Conservation (phyloP, 306 rosid species). For the Alnus glutinosa region DNA sequence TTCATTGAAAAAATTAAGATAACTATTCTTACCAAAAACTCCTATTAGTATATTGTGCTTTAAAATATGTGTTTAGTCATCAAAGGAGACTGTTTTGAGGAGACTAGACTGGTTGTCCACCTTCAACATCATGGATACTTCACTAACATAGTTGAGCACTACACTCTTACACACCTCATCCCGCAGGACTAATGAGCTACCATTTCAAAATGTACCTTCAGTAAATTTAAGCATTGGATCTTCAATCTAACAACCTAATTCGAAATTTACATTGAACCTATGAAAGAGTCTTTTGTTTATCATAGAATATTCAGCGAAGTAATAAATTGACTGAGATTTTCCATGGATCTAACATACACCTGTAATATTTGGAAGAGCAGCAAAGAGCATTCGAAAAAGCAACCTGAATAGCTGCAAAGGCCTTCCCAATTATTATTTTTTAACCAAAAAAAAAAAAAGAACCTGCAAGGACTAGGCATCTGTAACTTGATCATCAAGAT, state of each 20-base stretch:
- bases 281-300: not conserved
- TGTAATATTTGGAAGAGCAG: not conserved
- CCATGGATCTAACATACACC: not conserved
- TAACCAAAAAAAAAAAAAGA: not conserved
- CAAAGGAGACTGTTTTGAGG: not conserved
- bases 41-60: too few species aligned
- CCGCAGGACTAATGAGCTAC: not conserved
- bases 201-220: slow-evolving; percentile 4
- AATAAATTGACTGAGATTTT: not conserved
- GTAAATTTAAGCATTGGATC: not conserved
- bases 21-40: not conserved
- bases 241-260: not conserved
- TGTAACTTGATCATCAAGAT: slow-evolving; percentile 2
- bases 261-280: not conserved
- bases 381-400: not conserved
- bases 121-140: too few species aligned
- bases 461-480: not conserved
- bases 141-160: not conserved
- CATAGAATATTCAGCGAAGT: not conserved
- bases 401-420: not conserved
- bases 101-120: not conserved
- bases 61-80: not conserved
- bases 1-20: not conserved
- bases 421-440: not conserved
- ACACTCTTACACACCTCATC: not conserved